phyloP scores from a whole-genome alignment of 2,329 filamentous ascomycete genomes.

The Pezizomycotina sp. region DNA sequence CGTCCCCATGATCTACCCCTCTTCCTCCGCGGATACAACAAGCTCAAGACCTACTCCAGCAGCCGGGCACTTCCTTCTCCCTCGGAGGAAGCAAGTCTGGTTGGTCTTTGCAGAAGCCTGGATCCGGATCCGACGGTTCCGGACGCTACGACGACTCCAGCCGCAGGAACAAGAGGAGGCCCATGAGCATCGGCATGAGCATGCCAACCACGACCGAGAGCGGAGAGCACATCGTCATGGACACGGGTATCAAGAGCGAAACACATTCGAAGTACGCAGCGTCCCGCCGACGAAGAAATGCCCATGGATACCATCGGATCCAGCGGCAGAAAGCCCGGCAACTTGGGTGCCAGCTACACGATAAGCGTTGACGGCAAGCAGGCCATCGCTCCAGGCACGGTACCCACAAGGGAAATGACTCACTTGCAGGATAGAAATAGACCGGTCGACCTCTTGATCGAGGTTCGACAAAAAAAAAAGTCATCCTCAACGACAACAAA shows the following conservation, averaged over 20 bases:
- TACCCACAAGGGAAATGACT: too few species aligned
- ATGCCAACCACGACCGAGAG: conserved; percentile 18
- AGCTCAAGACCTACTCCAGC: conserved; percentile 14
- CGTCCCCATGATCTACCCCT: conserved; percentile 30
- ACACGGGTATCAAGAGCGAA: conserved; percentile 15
- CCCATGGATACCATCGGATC: too few species aligned
- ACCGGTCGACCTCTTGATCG: too few species aligned
- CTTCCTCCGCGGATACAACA: conserved; percentile 20
- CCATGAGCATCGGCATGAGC: conserved; percentile 15
- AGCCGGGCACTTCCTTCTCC: conserved; percentile 11
- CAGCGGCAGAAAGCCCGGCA: too few species aligned
- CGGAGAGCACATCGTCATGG: conserved; percentile 18
- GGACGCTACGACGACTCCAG: conserved; percentile 18
- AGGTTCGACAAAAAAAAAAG: too few species aligned
- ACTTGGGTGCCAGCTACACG: too few species aligned
- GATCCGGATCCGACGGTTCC: too few species aligned
- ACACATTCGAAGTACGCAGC: conserved; percentile 17
- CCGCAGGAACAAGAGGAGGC: conserved; percentile 15
- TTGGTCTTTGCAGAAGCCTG: conserved; percentile 12
- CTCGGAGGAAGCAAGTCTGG: conserved; percentile 18
- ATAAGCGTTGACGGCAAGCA: too few species aligned
- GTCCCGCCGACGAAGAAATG: conserved; percentile 11
- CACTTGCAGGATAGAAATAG: too few species aligned
- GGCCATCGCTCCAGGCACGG: too few species aligned
- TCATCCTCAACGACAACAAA: too few species aligned